A percentile compares a stretch with the other conserved stretches of the same genome.
phyloP scores from a whole-genome alignment of 345 rosid genomes.

The Eucalyptus pauciflora region DNA sequence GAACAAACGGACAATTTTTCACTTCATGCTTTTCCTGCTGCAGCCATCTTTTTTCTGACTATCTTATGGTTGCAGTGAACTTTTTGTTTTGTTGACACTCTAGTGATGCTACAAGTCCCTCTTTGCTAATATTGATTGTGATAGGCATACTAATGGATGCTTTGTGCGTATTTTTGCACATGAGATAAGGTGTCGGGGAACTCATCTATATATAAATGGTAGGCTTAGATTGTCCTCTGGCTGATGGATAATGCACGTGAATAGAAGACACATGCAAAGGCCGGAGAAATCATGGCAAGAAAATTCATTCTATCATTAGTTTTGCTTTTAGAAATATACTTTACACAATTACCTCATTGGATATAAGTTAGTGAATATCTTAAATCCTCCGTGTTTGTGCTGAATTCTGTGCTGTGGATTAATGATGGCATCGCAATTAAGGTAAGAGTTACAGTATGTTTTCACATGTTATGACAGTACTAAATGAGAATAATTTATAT shows the following conservation, averaged over 20 bases:
- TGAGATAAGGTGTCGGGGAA: background rate
- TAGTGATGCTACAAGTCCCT: background rate
- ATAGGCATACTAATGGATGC: background rate
- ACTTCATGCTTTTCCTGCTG: background rate
- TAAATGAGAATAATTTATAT: background rate
- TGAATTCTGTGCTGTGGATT: background rate
- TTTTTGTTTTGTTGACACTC: background rate
- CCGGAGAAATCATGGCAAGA: background rate
- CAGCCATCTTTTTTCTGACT: background rate
- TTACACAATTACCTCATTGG: background rate
- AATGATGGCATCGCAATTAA: background rate
- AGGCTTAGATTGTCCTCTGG: background rate
- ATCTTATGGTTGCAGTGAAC: background rate
- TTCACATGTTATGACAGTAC: background rate
- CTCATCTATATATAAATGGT: background rate
- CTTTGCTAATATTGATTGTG: background rate
- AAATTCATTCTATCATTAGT: background rate
- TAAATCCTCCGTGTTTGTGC: background rate
- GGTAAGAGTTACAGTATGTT: background rate
- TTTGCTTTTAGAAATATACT: background rate
- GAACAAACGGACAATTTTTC: background rate
- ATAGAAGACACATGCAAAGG: background rate
- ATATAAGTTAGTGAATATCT: background rate
- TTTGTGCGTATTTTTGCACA: background rate
- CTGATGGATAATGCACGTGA: background rate